These are phyloP conservation scores for Mycena pura DNA, from an alignment of 768 basidiomycete species.

Conservation along the genomic window DNA sequence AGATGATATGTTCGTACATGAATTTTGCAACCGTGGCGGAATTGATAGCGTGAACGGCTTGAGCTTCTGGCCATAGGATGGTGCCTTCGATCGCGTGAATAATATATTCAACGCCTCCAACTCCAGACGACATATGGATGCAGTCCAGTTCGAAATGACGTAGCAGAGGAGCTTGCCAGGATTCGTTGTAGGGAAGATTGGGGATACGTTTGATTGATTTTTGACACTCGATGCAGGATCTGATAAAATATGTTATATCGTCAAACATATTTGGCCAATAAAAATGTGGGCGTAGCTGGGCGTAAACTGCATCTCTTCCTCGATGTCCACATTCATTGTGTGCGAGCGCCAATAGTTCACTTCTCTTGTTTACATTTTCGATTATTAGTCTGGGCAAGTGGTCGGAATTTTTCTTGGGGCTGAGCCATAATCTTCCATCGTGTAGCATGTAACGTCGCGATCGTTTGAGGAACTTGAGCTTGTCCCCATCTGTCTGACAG, in stretches of 20 bases:
- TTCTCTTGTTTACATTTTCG: neutral
- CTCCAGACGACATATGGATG: conserved; percentile 36
- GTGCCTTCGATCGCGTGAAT: conserved; percentile 33
- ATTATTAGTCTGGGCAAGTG: conserved; percentile 33
- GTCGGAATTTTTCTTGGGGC: neutral
- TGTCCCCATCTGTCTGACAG: neutral
- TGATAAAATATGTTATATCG: no score
- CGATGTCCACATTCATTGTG: no score
- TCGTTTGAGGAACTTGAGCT: conserved; percentile 8
- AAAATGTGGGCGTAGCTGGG: no score
- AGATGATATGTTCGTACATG: conserved; percentile 39
- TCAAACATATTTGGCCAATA: no score
- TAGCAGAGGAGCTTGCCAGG: conserved; percentile 23
- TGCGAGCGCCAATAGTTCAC: conserved; percentile 27
- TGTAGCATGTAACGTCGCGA: conserved; percentile 25
- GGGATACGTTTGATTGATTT: conserved; percentile 26
- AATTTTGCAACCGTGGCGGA: conserved; percentile 31
- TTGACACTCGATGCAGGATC: no score
- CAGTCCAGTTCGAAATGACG: no score
- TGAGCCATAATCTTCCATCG: conserved; percentile 28
- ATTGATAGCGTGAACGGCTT: conserved; percentile 12
- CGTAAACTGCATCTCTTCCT: no score
- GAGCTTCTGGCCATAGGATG: conserved; percentile 33
- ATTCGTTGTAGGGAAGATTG: conserved; percentile 27
- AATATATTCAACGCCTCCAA: conserved; percentile 30